Base-by-base conservation (phyloP, 352 stramenopile genomes). In the Phytopythium oedochilum region DNA sequence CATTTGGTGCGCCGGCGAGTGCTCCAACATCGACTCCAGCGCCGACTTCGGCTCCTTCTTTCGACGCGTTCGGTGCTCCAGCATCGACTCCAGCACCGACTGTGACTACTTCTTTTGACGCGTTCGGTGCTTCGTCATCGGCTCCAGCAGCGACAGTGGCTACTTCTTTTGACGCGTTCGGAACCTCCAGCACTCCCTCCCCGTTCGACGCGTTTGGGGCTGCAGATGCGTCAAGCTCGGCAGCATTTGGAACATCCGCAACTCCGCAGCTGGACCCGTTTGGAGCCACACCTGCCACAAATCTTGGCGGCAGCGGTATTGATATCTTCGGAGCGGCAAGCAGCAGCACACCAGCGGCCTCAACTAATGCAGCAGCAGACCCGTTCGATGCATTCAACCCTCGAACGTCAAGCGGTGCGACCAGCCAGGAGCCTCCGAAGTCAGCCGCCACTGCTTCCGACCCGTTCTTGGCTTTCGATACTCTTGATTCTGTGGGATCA, bases 401-500 rank as follows among this genome's bases (percentile, higher is more conserved):
- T 11, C 54, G 55, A 25, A 50, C 60, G 36, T 58, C 53, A 18
- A 55, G 34, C 26, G 49, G 49, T 9, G 18, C 25, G 2, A 52
- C 40, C 20, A n/a, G 35, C 6, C 57, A 66, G 10, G 57, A 64
- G 23, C 35, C 60, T 59, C 35, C 43, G 40, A 26, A 57, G 31
- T 18, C 53, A 43, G 22, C 38, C 0, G 23, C 29, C 40, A 26
- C 60, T n/a, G 63, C 47, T 25, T 64, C 40, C 25, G 73, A 92
- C 58, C 77, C 71, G 35, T 92, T 92, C 59, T 60, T 74, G 25
- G 83, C 80, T 36, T 92, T 92, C 52, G 76, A 88, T 48, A 63
- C 44, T 4, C 34, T 55, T 3, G 48, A 34, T 2, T 73, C 63
- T 40, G 40, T 52, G 2, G 35, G 51, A 1, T 52, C 46, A n/a